Percentiles rank a stretch among this genome's conserved stretches.
Evolutionary conservation across 192 early-diverging fungal species (phyloP).

Genomic region (Diversispora epigaea): DNA sequence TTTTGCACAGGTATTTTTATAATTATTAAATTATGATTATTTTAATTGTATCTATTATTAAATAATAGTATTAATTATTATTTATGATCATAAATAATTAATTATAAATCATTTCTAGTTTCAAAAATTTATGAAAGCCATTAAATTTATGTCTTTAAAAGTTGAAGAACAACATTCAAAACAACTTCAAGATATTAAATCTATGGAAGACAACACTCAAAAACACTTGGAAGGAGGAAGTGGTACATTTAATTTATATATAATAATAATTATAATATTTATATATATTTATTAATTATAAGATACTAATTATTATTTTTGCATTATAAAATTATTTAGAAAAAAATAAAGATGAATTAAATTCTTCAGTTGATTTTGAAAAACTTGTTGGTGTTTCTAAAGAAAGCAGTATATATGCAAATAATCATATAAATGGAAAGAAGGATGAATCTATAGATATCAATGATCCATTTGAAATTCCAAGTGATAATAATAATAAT

Average conservation of each 20-base stretch:
- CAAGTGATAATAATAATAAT: not conserved
- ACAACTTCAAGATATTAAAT: conserved; percentile 60
- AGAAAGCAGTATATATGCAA: not conserved
- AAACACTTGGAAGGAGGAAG: conserved; percentile 32
- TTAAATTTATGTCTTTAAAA: conserved; percentile 52
- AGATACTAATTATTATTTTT: not conserved
- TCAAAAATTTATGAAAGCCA: conserved; percentile 60
- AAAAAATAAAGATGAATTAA: not conserved
- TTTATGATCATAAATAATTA: not conserved
- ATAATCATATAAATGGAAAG: not conserved
- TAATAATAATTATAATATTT: not conserved
- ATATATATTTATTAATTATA: not conserved
- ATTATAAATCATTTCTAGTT: conserved; percentile 44
- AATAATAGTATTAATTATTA: not conserved
- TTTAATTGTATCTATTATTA: not conserved
- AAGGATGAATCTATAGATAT: not conserved
- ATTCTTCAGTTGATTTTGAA: conserved; percentile 20
- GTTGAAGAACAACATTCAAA: conserved; percentile 61
- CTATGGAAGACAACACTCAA: conserved; percentile 51
- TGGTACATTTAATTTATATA: not conserved
- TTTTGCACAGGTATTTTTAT: conserved; percentile 56
- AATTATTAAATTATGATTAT: not conserved
- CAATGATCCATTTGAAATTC: not conserved
- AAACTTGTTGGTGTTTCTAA: conserved; percentile 13
- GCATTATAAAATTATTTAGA: not conserved